Evolutionary conservation across 78 protist genomes (phyloP).

Genomic region (Planoprotostelium fungivorum): DNA sequence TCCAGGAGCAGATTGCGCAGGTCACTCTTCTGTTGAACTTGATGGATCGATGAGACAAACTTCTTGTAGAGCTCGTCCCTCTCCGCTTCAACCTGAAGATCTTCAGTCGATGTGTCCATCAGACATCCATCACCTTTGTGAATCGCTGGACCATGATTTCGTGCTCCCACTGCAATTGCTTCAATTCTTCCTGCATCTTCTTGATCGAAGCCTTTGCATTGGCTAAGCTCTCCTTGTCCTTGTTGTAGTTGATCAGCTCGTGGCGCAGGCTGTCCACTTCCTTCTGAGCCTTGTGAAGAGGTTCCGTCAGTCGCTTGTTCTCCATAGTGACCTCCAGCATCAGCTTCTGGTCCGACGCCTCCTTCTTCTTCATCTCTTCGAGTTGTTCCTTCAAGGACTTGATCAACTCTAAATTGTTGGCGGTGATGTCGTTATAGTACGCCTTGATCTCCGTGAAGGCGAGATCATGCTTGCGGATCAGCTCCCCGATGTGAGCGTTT

Average conservation of each 20-base stretch:
- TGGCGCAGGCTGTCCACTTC: constrained; percentile 23
- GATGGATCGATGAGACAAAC: constrained; percentile 39
- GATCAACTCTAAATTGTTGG: constrained; percentile 76
- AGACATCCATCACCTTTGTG: neutral
- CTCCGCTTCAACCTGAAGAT: constrained; percentile 34
- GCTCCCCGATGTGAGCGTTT: constrained; percentile 67
- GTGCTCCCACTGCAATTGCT: constrained; percentile 66
- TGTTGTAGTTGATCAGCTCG: constrained; percentile 53
- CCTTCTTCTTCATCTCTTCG: constrained; percentile 50
- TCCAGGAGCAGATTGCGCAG: constrained; percentile 70
- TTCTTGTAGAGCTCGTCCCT: constrained; percentile 72
- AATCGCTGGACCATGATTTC: constrained; percentile 56
- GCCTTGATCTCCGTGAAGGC: constrained; percentile 72
- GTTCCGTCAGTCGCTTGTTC: constrained; percentile 72
- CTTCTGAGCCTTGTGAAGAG: constrained; percentile 24
- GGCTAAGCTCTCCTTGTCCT: constrained; percentile 54
- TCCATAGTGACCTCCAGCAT: constrained; percentile 70
- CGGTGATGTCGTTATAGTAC: constrained; percentile 83
- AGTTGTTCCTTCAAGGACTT: constrained; percentile 69
- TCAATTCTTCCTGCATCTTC: constrained; percentile 39
- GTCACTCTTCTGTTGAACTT: constrained; percentile 54
- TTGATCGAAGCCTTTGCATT: constrained; percentile 34
- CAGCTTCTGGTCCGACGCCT: constrained; percentile 63
- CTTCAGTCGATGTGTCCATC: neutral
- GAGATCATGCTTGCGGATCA: constrained; percentile 61